phyloP scores from a whole-genome alignment of 1,284 basidiomycete species.

The Apiotrichum siamense region DNA sequence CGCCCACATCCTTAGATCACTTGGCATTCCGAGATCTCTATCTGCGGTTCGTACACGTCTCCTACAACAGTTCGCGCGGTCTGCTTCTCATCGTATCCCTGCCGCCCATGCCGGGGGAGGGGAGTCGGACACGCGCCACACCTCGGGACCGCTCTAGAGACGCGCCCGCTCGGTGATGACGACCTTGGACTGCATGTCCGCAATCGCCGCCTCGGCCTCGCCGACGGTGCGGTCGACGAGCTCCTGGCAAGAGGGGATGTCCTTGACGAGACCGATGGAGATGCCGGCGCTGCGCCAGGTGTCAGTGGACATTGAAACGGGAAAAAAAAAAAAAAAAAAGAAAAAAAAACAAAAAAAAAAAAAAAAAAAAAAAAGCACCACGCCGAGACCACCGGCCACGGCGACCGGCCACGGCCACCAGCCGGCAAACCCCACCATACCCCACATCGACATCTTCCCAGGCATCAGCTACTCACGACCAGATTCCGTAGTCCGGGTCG shows the following conservation, averaged over 20 bases:
- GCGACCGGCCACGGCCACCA: background rate
- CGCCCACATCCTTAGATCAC: too few species aligned
- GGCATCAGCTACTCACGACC: constrained; percentile 51
- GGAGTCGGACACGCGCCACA: too few species aligned
- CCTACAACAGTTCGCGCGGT: too few species aligned
- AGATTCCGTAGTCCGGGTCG: constrained; percentile 80
- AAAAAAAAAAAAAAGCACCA: too few species aligned
- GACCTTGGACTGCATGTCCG: constrained; percentile 47
- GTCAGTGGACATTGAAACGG: background rate
- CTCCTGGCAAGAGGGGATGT: constrained; percentile 76
- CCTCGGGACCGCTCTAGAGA: too few species aligned
- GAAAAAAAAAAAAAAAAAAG: background rate
- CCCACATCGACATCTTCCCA: background rate
- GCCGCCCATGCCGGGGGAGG: too few species aligned
- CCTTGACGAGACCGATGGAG: constrained; percentile 72
- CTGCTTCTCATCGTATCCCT: too few species aligned
- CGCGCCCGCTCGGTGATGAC: constrained; percentile 20
- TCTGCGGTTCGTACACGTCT: too few species aligned
- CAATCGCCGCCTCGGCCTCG: constrained; percentile 69
- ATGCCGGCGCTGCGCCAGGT: constrained; percentile 60
- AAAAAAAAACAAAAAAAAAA: too few species aligned
- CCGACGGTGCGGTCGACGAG: constrained; percentile 65
- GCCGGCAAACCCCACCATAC: background rate
- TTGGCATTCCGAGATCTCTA: too few species aligned
- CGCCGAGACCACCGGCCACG: too few species aligned